Conservation (phyloP, 805 yeast genomes). For the Myxozyma vanderwaltii region DNA sequence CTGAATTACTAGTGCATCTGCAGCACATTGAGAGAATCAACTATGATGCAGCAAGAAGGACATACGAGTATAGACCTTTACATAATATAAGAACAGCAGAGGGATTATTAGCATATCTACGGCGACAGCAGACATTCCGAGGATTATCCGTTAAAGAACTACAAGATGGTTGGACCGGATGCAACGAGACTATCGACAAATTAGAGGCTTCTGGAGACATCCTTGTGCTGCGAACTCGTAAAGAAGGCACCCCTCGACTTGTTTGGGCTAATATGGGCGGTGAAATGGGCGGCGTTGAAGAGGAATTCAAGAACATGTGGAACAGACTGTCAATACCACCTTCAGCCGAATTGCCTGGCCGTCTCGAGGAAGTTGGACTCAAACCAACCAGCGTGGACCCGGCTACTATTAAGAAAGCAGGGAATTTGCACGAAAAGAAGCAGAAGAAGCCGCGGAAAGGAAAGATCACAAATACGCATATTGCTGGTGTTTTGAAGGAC, state of each 20-base stretch:
- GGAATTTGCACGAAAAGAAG: constrained; percentile 61
- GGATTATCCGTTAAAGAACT: constrained; percentile 81
- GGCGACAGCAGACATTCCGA: constrained; percentile 81
- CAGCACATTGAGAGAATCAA: constrained; percentile 76
- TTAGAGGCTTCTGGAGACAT: constrained; percentile 66
- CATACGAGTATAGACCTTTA: constrained; percentile 83
- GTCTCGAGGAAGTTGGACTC: constrained; percentile 77
- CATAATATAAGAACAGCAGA: constrained; percentile 83
- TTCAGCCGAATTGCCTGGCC: constrained; percentile 75
- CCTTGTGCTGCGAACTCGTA: constrained; percentile 83
- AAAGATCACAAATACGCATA: constrained; percentile 92
- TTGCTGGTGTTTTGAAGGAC: constrained; percentile 93
- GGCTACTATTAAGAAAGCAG: constrained; percentile 74
- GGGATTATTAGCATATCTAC: constrained; percentile 71
- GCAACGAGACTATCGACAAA: constrained; percentile 73
- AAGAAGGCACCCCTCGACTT: constrained; percentile 88
- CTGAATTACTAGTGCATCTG: constrained; percentile 69
- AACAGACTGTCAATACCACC: constrained; percentile 74
- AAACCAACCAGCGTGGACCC: constrained; percentile 99
- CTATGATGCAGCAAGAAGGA: constrained; percentile 60
- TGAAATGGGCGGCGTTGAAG: constrained; percentile 68
- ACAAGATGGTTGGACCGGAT: constrained; percentile 94
- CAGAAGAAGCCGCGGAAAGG: constrained; percentile 91
- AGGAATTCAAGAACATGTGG: constrained; percentile 85
- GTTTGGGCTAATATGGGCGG: constrained; percentile 91